A percentile compares a stretch with the other conserved stretches of the same genome.
Conservation (phyloP, 2,329 filamentous ascomycete genomes). For the Acrocalymma vagum region DNA sequence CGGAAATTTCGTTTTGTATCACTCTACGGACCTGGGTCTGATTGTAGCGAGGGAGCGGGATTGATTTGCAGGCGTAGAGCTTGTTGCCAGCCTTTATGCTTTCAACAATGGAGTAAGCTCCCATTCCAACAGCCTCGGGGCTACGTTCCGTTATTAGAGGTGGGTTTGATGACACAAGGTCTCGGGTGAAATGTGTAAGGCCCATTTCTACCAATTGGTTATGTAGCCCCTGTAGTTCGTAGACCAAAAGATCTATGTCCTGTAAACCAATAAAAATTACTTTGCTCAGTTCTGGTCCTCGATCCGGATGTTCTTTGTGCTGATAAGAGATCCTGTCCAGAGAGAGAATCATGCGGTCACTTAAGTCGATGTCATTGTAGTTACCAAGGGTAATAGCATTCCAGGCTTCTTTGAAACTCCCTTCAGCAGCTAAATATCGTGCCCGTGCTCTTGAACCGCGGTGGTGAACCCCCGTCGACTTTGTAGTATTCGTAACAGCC, state of each 20-base stretch:
- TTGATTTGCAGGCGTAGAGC: constrained; percentile 21
- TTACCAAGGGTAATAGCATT: too few species aligned
- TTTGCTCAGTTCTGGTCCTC: too few species aligned
- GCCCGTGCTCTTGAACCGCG: too few species aligned
- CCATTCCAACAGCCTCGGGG: constrained; percentile 17
- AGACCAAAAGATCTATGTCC: too few species aligned
- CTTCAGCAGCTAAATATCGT: too few species aligned
- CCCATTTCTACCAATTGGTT: background rate
- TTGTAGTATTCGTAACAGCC: too few species aligned
- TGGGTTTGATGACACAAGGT: constrained; percentile 4
- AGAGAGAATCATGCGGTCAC: too few species aligned
- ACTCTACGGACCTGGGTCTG: constrained; percentile 11
- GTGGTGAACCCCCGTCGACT: too few species aligned
- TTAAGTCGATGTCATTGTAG: too few species aligned
- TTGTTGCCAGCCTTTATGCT: constrained; percentile 13
- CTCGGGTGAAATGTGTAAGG: constrained; percentile 6
- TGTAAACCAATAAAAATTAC: background rate
- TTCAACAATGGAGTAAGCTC: constrained; percentile 21
- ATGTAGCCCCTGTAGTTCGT: too few species aligned
- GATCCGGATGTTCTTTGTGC: too few species aligned
- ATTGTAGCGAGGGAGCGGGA: constrained; percentile 18
- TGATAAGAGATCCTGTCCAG: too few species aligned
- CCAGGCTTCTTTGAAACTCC: background rate
- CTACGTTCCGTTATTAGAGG: constrained; percentile 5
- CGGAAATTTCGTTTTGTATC: constrained; percentile 22